Evolutionary conservation across 495 filamentous ascomycete species (phyloP).

Genomic region (Penicillium riverlandense): DNA sequence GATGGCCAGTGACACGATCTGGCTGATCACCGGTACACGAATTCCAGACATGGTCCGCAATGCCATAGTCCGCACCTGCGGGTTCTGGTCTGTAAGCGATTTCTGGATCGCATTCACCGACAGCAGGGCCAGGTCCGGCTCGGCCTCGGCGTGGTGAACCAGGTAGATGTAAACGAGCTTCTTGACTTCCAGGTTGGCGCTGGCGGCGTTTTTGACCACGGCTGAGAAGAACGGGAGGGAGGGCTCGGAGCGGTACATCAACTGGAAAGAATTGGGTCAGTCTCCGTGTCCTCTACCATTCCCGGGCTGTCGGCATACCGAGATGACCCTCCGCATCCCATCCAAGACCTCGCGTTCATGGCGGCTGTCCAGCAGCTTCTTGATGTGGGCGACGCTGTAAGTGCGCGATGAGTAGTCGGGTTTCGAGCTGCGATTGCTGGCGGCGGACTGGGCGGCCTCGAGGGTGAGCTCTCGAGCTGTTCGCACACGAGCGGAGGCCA

Average conservation of each 20-base stretch:
- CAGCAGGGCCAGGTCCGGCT: constrained; percentile 88
- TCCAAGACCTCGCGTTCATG: constrained; percentile 91
- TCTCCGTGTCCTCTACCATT: background rate
- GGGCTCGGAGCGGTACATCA: constrained; percentile 84
- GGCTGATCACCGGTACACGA: constrained; percentile 92
- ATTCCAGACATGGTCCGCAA: constrained; percentile 94
- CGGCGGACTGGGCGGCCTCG: constrained; percentile 83
- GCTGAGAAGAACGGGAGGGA: constrained; percentile 86
- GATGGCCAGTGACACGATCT: constrained; percentile 94
- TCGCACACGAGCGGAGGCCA: constrained; percentile 12
- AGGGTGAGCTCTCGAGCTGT: constrained; percentile 91
- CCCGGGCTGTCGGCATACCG: constrained; percentile 48
- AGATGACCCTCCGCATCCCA: constrained; percentile 81
- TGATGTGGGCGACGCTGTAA: constrained; percentile 59
- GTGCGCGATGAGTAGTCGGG: constrained; percentile 36
- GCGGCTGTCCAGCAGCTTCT: constrained; percentile 89
- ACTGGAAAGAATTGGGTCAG: constrained; percentile 44
- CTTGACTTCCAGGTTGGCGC: constrained; percentile 84
- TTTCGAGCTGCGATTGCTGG: constrained; percentile 34
- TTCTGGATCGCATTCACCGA: constrained; percentile 99
- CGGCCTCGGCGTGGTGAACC: constrained; percentile 87
- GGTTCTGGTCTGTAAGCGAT: constrained; percentile 84
- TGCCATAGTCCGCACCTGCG: constrained; percentile 83
- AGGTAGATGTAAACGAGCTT: constrained; percentile 98
- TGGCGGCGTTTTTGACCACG: constrained; percentile 94